These are phyloP conservation scores for Mycena capillaripes DNA, from an alignment of 768 basidiomycete species.

Conservation along the genomic window DNA sequence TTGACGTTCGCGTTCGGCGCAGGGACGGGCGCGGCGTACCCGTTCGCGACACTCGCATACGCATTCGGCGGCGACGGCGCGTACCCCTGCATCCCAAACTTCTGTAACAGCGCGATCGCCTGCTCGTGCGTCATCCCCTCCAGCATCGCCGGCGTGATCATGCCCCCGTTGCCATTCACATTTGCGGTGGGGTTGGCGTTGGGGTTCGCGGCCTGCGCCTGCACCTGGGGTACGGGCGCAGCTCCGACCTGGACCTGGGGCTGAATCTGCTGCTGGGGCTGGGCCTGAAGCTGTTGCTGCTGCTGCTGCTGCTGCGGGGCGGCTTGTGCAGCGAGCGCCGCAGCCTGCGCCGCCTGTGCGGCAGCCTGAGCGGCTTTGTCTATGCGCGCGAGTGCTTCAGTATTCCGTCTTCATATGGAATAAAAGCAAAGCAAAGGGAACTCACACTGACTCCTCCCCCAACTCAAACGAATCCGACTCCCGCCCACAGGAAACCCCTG, in stretches of 20 bases:
- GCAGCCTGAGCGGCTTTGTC: constrained; percentile 95
- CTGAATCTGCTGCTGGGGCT: no score
- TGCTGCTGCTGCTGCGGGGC: neutral
- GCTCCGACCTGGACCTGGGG: no score
- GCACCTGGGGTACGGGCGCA: no score
- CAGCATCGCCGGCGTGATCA: constrained; percentile 39
- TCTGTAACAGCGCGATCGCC: constrained; percentile 72
- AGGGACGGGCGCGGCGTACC: no score
- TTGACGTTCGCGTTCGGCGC: neutral
- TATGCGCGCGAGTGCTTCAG: constrained; percentile 44
- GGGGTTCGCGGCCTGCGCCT: no score
- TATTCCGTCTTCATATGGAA: no score
- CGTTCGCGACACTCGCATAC: no score
- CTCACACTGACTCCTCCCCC: constrained; percentile 94
- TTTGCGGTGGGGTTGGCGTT: no score
- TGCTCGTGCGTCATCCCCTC: constrained; percentile 70
- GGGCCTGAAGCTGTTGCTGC: neutral
- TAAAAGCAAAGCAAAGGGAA: constrained; percentile 23
- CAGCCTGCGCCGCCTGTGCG: constrained; percentile 86
- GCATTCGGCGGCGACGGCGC: constrained; percentile 41
- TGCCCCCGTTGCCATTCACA: neutral
- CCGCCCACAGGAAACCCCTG: constrained; percentile 96
- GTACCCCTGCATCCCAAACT: constrained; percentile 61
- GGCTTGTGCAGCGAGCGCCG: no score
- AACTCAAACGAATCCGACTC: constrained; percentile 90